Evolutionary conservation across 2,329 filamentous ascomycete species (phyloP).

Genomic region (Aspergillus brunneoviolaceus): DNA sequence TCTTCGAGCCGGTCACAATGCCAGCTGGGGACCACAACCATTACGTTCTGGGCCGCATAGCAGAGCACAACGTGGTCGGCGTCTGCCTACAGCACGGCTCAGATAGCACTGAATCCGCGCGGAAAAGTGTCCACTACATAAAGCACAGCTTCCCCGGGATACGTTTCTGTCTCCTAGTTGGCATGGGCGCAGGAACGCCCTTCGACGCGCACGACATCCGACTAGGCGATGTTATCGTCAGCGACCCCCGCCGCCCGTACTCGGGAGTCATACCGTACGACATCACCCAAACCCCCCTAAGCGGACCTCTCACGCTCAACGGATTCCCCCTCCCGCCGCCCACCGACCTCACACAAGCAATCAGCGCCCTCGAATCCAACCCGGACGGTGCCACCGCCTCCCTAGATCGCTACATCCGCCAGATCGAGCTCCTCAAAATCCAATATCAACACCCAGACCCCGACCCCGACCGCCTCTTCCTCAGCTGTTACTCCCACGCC

Average conservation of each 20-base stretch:
- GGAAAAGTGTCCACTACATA: slow-evolving; percentile 22
- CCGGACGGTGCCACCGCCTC: not conserved
- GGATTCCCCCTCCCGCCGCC: not conserved
- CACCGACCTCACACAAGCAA: not conserved
- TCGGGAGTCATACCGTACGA: slow-evolving; percentile 1
- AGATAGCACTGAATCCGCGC: slow-evolving; percentile 25
- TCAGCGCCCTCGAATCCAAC: slow-evolving; percentile 4
- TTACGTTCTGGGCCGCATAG: slow-evolving; percentile 28
- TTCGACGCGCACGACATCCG: slow-evolving; percentile 21
- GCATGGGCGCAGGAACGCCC: slow-evolving; percentile 29
- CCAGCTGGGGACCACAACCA: slow-evolving; percentile 21
- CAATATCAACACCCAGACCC: not conserved
- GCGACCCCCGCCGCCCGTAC: not conserved
- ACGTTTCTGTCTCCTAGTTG: slow-evolving; percentile 27
- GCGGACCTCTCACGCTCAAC: not conserved
- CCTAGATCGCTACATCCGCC: not conserved
- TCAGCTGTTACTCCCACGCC: too few species aligned
- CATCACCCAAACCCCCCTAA: not conserved
- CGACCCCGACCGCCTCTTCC: not conserved
- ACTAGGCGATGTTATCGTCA: slow-evolving; percentile 30
- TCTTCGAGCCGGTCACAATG: slow-evolving; percentile 9
- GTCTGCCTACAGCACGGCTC: slow-evolving; percentile 24
- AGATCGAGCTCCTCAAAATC: not conserved
- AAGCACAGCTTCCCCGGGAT: slow-evolving; percentile 22
- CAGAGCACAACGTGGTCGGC: slow-evolving; percentile 25